Conservation (phyloP, 495 filamentous ascomycete genomes). For the Halenospora varia region DNA sequence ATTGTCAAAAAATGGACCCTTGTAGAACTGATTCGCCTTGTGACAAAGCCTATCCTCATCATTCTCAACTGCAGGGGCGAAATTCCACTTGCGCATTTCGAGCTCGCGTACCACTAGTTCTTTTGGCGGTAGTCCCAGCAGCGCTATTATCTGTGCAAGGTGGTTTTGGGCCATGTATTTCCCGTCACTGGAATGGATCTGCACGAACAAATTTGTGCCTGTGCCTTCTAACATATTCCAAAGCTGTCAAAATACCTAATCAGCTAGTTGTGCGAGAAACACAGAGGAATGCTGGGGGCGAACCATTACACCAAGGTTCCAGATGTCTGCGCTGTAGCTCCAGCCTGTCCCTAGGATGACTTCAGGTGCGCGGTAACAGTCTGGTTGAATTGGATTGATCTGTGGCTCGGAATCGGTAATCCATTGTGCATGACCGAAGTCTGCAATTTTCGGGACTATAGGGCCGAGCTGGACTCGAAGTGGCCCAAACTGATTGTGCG, state of each 20-base stretch:
- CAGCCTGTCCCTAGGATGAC: slow-evolving; percentile 34
- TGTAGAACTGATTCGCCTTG: slow-evolving; percentile 18
- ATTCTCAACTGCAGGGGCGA: slow-evolving; percentile 12
- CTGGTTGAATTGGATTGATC: slow-evolving; percentile 38
- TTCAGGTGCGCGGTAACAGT: slow-evolving; percentile 35
- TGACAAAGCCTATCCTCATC: slow-evolving; percentile 9
- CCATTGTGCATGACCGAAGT: slow-evolving; percentile 36
- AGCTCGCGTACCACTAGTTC: slow-evolving; percentile 21
- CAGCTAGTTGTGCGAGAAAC: slow-evolving; percentile 3
- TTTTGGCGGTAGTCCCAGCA: slow-evolving; percentile 34
- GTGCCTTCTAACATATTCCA: no score
- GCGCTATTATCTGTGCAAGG: slow-evolving; percentile 33
- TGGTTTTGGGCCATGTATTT: slow-evolving; percentile 30
- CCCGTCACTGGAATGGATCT: slow-evolving; percentile 28
- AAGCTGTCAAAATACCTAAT: slow-evolving; percentile 22
- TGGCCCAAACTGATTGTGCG: no score
- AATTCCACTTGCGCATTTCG: slow-evolving; percentile 13
- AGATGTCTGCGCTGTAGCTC: slow-evolving; percentile 39
- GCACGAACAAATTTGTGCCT: slow-evolving; percentile 23
- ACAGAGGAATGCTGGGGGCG: background rate
- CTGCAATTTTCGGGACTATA: slow-evolving; percentile 33
- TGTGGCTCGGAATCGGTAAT: slow-evolving; percentile 32
- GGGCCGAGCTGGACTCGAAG: no score
- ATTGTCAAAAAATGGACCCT: slow-evolving; percentile 21
- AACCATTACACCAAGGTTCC: slow-evolving; percentile 34